phyloP scores from a whole-genome alignment of 345 rosid species.

The Linum lewisii region DNA sequence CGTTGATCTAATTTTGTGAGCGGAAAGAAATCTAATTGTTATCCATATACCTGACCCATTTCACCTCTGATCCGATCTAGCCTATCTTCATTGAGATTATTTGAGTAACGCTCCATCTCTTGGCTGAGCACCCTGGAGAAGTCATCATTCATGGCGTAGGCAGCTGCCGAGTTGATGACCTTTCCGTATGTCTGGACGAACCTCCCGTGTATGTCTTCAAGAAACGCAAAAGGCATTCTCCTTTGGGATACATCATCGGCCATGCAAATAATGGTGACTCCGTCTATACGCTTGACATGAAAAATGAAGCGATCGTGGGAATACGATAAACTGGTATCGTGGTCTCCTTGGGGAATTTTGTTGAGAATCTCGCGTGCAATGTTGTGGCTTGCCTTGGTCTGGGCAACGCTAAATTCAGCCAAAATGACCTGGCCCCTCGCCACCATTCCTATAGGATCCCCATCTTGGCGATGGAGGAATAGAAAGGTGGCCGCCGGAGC shows the following conservation, averaged over 20 bases:
- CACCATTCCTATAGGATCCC: constrained; percentile 46
- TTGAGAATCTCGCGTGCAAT: constrained; percentile 36
- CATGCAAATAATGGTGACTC: constrained; percentile 44
- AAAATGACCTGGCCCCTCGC: constrained; percentile 39
- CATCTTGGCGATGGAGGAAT: constrained; percentile 13
- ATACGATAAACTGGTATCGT: constrained; percentile 25
- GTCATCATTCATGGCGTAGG: constrained; percentile 51
- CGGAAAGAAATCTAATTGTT: too few species aligned
- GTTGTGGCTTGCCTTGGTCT: constrained; percentile 28
- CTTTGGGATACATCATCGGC: constrained; percentile 32
- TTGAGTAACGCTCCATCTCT: constrained; percentile 38
- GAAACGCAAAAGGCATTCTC: constrained; percentile 38
- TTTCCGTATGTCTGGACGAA: constrained; percentile 31
- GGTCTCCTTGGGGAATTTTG: constrained; percentile 19
- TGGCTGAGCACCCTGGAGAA: constrained; percentile 39
- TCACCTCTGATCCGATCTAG: constrained; percentile 39
- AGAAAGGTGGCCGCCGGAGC: not conserved
- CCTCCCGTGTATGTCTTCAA: constrained; percentile 36
- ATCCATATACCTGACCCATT: constrained; percentile 32
- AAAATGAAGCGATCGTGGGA: constrained; percentile 41
- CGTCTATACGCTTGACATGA: constrained; percentile 38
- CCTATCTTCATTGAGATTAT: constrained; percentile 34
- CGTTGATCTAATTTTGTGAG: not conserved
- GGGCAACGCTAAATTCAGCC: constrained; percentile 33
- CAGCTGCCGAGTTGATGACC: constrained; percentile 30